Base-by-base conservation (phyloP, 2,329 filamentous ascomycete genomes). In the Xylariaceae sp. region DNA sequence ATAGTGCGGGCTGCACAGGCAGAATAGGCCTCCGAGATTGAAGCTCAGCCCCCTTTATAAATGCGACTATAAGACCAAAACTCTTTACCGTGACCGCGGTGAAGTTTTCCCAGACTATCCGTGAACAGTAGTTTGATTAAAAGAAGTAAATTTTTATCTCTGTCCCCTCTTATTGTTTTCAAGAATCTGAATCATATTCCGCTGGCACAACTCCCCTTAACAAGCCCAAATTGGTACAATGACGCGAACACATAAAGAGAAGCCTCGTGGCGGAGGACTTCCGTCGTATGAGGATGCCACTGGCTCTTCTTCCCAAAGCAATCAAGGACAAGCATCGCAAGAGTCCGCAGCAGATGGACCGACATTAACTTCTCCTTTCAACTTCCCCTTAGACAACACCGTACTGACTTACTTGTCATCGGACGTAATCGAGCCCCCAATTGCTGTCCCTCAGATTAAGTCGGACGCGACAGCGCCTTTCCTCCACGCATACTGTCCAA, bases 381-480 rank as follows among this genome's bases (percentile, higher is more conserved):
- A 74, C 53, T 78, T 78, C 57, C 76, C 76, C 1, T 54, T 67
- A 0, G 66, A 69, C 23, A 55, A 60, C 1, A 51, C 68, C 2
- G 62, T 71, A 0, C 74, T 75, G 0, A 47, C 71, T 1, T 77
- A 74, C 49, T 51, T 47, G 26, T 40, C 50, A 29, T 44, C 48
- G 44, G 54, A 26, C 60, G 14, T 14, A 16, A 37, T 16, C 32
- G 32, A 65, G 20, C 66, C 63, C 7, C 74, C 71, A 10, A 73
- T 79, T 43, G 75, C 72, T n/a, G 74, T 78, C 21, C 77, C 76
- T 0, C 77, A 80, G 54, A 56, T 68, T 20, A 60, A 52, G 1
- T 66, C 77, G 0, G 67, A 68, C 3, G 59, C 70, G 3, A 68
- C 73, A 1, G 67, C 77, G 0, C 72, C 75, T 0, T 76, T 80